These are phyloP conservation scores for Linnemannia zychae DNA, from an alignment of 192 early-diverging fungal genomes.

Conservation along the genomic window DNA sequence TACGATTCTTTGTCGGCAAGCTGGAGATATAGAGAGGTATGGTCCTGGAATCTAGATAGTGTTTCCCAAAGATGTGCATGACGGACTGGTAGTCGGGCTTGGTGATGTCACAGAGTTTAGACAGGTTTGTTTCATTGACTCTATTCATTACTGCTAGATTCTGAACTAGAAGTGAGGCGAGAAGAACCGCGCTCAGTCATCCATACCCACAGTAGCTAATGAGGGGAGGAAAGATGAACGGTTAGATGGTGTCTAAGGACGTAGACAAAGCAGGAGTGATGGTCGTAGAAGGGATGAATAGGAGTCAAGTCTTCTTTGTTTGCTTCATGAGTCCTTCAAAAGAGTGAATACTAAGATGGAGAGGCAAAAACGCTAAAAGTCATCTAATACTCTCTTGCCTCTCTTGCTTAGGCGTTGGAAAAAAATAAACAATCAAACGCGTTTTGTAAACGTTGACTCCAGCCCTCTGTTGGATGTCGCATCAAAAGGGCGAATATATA, in stretches of 20 bases:
- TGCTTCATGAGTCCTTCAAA: no score
- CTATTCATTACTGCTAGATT: slow-evolving; percentile 36
- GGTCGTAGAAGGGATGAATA: background rate
- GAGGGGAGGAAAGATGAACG: background rate
- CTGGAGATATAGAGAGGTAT: slow-evolving; percentile 54
- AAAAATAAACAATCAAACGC: no score
- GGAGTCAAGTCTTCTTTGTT: no score
- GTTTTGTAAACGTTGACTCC: no score
- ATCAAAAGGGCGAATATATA: no score
- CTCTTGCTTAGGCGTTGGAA: no score
- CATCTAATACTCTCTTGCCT: no score
- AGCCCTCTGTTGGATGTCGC: no score
- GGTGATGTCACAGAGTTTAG: slow-evolving; percentile 28
- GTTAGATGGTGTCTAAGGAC: background rate
- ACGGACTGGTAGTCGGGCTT: slow-evolving; percentile 28
- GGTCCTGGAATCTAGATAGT: slow-evolving; percentile 45
- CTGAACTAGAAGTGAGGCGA: slow-evolving; percentile 40
- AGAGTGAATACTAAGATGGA: no score
- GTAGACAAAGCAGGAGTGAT: background rate
- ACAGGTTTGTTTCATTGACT: slow-evolving; percentile 30
- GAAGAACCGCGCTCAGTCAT: slow-evolving; percentile 49
- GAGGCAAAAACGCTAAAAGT: no score
- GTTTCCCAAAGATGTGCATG: slow-evolving; percentile 38
- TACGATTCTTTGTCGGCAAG: slow-evolving; percentile 70
- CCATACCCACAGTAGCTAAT: slow-evolving; percentile 45